These are phyloP conservation scores for Venturia aucupariae DNA, from an alignment of 2,329 filamentous ascomycete species.

Conservation along the genomic window DNA sequence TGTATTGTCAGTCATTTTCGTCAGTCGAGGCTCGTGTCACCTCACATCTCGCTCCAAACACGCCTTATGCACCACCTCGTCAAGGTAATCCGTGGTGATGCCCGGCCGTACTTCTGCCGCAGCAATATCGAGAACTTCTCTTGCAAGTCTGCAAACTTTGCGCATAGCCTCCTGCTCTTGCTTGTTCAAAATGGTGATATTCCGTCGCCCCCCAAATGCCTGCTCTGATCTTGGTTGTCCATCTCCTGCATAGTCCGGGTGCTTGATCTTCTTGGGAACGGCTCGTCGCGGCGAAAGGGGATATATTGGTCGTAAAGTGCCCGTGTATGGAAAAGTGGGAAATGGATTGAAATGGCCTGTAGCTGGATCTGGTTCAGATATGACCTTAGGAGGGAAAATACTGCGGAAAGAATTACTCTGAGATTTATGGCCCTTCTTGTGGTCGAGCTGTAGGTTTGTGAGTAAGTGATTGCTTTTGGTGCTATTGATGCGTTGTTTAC, in stretches of 20 bases:
- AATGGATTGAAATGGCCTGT: slow-evolving; percentile 89
- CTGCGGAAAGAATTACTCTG: slow-evolving; percentile 63
- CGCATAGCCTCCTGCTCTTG: slow-evolving; percentile 82
- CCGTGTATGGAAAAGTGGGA: slow-evolving; percentile 76
- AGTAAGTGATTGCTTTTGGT: slow-evolving; percentile 23
- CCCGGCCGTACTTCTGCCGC: slow-evolving; percentile 78
- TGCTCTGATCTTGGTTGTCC: slow-evolving; percentile 63
- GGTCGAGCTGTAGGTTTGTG: slow-evolving; percentile 51
- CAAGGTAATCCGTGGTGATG: slow-evolving; percentile 90
- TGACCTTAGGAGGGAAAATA: slow-evolving; percentile 66
- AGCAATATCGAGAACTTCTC: slow-evolving; percentile 89
- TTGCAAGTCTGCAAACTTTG: slow-evolving; percentile 75
- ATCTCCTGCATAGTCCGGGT: slow-evolving; percentile 80
- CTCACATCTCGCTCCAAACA: slow-evolving; percentile 85
- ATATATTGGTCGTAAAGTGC: slow-evolving; percentile 75
- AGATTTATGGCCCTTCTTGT: slow-evolving; percentile 79
- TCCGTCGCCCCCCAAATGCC: slow-evolving; percentile 61
- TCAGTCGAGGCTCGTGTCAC: not conserved
- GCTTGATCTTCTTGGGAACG: slow-evolving; percentile 69
- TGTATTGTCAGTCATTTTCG: not conserved
- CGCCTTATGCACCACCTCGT: slow-evolving; percentile 89
- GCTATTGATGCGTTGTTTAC: slow-evolving; percentile 42
- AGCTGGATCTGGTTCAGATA: slow-evolving; percentile 86
- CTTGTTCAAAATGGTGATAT: slow-evolving; percentile 72
- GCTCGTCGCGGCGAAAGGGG: slow-evolving; percentile 30